Evolutionary conservation across 2,329 filamentous ascomycete species (phyloP).

Genomic region (Monilinia laxa): DNA sequence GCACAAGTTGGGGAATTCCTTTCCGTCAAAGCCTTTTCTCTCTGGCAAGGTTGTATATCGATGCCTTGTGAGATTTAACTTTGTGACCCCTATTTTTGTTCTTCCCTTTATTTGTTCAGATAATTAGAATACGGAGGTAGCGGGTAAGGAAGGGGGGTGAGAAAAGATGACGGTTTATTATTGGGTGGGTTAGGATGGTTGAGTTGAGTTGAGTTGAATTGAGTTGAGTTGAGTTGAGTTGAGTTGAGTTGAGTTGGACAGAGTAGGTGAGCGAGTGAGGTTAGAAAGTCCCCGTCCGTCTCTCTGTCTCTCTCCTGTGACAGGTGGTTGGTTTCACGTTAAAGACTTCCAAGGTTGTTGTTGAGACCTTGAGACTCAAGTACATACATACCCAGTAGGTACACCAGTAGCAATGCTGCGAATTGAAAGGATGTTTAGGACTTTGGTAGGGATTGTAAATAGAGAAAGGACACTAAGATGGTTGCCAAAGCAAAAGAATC

Average conservation of each 20-base stretch:
- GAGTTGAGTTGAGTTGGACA: no score
- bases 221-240: not conserved
- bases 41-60: not conserved
- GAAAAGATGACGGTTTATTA: not conserved
- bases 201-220: not conserved
- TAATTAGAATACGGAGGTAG: not conserved
- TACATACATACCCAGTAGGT: no score
- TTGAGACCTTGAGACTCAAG: no score
- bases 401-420: no score
- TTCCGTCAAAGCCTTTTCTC: not conserved
- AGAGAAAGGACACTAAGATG: not conserved
- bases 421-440: not conserved
- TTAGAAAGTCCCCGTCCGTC: not conserved
- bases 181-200: not conserved
- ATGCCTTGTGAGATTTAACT: not conserved
- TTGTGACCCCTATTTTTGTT: not conserved
- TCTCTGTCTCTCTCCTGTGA: not conserved
- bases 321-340: slow-evolving; percentile 11
- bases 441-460: slow-evolving; percentile 7
- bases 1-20: slow-evolving; percentile 15
- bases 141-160: not conserved
- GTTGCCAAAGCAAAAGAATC: slow-evolving; percentile 12
- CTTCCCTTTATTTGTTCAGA: not conserved
- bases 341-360: no score
- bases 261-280: not conserved